phyloP scores from a whole-genome alignment of 305 asterid species.

The Fraxinus greggii region DNA sequence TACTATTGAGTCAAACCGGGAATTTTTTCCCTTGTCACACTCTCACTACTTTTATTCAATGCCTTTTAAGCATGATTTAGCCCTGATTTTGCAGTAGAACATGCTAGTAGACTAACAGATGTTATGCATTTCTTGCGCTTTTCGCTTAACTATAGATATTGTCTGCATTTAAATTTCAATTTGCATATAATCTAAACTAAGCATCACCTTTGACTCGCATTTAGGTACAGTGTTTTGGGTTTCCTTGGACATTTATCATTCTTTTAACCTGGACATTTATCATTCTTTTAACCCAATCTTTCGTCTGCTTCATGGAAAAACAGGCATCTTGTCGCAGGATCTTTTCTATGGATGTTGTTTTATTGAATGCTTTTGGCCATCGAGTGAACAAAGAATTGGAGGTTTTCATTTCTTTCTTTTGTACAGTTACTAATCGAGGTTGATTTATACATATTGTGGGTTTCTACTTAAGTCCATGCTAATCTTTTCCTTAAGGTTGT shows the following conservation, averaged over 20 bases:
- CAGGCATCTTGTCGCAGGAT: constrained; percentile 93
- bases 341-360: constrained; percentile 67
- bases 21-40: not conserved
- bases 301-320: constrained; percentile 13
- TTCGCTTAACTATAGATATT: not conserved
- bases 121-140: not conserved
- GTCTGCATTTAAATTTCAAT: constrained; percentile 5
- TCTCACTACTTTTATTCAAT: not conserved
- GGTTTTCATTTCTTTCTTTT: constrained; percentile 44
- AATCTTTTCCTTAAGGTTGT: constrained; percentile 52
- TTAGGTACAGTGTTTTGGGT: not conserved
- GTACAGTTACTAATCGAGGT: not conserved
- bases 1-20: not conserved
- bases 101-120: not conserved
- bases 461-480: constrained; percentile 14
- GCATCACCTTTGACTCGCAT: not conserved
- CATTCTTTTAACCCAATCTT: constrained; percentile 15
- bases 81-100: not conserved
- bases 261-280: constrained; percentile 1
- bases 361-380: constrained; percentile 56
- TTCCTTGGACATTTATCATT: not conserved
- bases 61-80: not conserved
- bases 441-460: not conserved
- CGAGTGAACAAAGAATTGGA: constrained; percentile 64
- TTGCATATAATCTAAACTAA: not conserved